Conservation (phyloP, 176 grass and related monocot species). For the Eragrostis nindensis region DNA sequence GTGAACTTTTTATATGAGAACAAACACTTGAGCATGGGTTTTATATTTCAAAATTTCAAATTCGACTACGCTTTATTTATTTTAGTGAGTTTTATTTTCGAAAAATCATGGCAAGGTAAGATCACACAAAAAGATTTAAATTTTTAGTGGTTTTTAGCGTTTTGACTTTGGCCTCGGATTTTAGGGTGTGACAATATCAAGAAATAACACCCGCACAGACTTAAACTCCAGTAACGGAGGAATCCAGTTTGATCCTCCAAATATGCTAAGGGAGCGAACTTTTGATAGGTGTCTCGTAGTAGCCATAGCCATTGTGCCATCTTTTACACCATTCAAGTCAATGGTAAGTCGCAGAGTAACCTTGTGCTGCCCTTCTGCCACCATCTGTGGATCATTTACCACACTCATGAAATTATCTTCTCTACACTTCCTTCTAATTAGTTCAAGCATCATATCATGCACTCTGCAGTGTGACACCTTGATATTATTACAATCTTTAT, state of each 20-base stretch:
- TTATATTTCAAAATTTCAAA: too few species aligned
- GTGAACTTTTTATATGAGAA: too few species aligned
- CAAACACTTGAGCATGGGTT: too few species aligned
- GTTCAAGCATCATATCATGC: conserved; percentile 41
- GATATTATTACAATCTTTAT: neutral
- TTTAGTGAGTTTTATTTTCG: too few species aligned
- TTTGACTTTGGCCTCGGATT: too few species aligned
- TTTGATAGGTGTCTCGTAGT: neutral
- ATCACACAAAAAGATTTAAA: too few species aligned
- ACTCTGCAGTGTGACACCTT: neutral
- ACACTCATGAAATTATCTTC: conserved; percentile 46
- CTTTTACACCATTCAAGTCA: neutral
- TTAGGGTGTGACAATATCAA: too few species aligned
- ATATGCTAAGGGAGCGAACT: neutral
- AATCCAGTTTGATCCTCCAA: neutral
- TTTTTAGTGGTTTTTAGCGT: too few species aligned
- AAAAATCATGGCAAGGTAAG: too few species aligned
- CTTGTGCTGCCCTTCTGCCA: neutral
- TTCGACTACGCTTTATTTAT: too few species aligned
- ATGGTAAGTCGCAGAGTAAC: neutral
- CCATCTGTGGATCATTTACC: neutral
- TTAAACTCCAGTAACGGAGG: neutral
- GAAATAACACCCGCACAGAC: neutral
- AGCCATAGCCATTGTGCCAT: neutral
- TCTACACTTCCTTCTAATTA: conserved; percentile 9